Conservation (phyloP, 306 rosid species). For the Boehmeria nivea region DNA sequence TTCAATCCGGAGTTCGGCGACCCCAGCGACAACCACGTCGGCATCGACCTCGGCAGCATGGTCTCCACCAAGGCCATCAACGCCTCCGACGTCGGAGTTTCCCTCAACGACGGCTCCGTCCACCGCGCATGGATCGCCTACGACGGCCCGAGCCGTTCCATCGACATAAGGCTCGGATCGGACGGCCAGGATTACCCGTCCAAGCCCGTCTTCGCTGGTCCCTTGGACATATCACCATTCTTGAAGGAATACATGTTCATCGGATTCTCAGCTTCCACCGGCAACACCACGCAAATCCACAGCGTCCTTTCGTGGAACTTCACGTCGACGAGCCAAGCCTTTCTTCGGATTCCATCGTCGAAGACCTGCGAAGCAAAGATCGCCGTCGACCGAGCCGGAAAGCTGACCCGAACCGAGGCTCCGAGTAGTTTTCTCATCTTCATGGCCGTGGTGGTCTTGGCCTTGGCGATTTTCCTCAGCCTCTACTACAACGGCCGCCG, state of each 20-base stretch:
- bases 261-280: constrained; percentile 82
- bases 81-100: constrained; percentile 44
- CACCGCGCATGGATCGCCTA: constrained; percentile 52
- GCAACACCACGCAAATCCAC: constrained; percentile 66
- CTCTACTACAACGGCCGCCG: constrained; percentile 34
- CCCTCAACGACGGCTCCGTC: constrained; percentile 25
- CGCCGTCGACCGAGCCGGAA: constrained; percentile 23
- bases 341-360: constrained; percentile 49
- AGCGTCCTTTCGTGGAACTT: constrained; percentile 64
- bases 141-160: constrained; percentile 46
- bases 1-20: constrained; percentile 56
- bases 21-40: constrained; percentile 76
- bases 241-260: constrained; percentile 79
- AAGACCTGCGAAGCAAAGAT: constrained; percentile 56
- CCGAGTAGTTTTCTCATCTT: constrained; percentile 48
- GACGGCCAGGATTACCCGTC: constrained; percentile 28
- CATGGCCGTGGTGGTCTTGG: constrained; percentile 36
- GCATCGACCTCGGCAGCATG: constrained; percentile 62
- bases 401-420: constrained; percentile 20
- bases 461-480: constrained; percentile 31
- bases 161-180: constrained; percentile 51
- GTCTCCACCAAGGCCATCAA: constrained; percentile 42
- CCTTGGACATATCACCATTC: constrained; percentile 33
- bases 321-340: constrained; percentile 59
- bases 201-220: constrained; percentile 48